These are phyloP conservation scores for Guyanaporus albipodus DNA, from an alignment of 768 basidiomycete species.

Conservation along the genomic window DNA sequence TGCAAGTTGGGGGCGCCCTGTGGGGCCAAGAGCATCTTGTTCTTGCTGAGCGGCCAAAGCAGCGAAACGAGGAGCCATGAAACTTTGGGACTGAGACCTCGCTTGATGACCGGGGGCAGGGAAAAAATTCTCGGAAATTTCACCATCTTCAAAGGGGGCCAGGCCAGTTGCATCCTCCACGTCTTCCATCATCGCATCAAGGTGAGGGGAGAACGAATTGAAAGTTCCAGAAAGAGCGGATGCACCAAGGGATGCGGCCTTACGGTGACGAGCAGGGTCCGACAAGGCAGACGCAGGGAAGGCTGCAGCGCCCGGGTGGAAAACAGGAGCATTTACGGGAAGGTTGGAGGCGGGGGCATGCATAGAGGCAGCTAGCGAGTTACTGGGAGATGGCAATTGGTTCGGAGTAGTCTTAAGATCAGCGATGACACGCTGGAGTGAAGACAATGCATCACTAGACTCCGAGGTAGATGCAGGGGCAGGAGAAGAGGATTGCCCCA, in stretches of 20 bases:
- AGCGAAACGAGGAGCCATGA: conserved; percentile 86
- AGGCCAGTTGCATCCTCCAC: conserved; percentile 59
- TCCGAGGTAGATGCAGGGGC: conserved; percentile 52
- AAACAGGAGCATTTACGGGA: conserved; percentile 64
- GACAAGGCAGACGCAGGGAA: conserved; percentile 45
- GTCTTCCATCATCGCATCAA: conserved; percentile 83
- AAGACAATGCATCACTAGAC: conserved; percentile 77
- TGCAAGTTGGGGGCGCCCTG: conserved; percentile 84
- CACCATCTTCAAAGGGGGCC: conserved; percentile 67
- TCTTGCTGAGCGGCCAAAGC: conserved; percentile 75
- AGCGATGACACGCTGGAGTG: conserved; percentile 89
- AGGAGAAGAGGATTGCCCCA: conserved; percentile 39
- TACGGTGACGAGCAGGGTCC: conserved; percentile 69
- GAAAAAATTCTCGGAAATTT: conserved; percentile 60
- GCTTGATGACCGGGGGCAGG: conserved; percentile 54
- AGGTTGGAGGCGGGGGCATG: conserved; percentile 49
- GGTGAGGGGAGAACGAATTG: conserved; percentile 71
- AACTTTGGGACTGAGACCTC: conserved; percentile 77
- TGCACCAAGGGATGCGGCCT: conserved; percentile 70
- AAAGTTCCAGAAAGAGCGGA: conserved; percentile 55
- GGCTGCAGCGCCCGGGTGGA: conserved; percentile 63
- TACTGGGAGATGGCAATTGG: conserved; percentile 38
- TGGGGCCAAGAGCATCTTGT: conserved; percentile 56
- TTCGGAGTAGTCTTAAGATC: conserved; percentile 82
- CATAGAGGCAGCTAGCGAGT: conserved; percentile 40